These are phyloP conservation scores for Oxytropis ochrocephala DNA, from an alignment of 306 rosid species.

Conservation along the genomic window DNA sequence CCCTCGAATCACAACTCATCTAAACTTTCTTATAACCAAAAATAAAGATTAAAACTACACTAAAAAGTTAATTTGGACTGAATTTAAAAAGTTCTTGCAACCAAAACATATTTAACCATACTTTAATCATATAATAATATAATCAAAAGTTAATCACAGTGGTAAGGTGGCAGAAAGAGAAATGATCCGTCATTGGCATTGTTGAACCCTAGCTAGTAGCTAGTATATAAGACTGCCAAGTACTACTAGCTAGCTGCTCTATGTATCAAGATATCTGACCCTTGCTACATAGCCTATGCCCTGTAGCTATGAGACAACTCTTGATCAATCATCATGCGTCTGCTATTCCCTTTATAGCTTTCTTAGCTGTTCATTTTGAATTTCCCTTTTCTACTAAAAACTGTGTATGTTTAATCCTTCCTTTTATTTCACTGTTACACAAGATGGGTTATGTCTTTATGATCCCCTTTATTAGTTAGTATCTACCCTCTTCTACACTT, in stretches of 20 bases:
- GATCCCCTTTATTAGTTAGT: background rate
- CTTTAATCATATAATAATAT: too few species aligned
- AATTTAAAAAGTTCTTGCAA: too few species aligned
- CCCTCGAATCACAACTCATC: too few species aligned
- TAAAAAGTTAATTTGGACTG: too few species aligned
- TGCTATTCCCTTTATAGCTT: constrained; percentile 22
- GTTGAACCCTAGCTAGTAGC: background rate
- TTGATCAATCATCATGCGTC: constrained; percentile 29
- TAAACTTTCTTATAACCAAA: too few species aligned
- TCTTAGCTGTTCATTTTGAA: constrained; percentile 35
- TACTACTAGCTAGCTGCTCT: background rate
- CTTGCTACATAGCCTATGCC: constrained; percentile 6
- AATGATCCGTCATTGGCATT: too few species aligned
- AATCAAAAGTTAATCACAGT: too few species aligned
- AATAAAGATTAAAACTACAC: too few species aligned
- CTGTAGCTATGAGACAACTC: constrained; percentile 16
- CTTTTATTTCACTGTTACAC: constrained; percentile 34
- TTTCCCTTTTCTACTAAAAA: background rate
- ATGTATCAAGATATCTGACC: constrained; percentile 33
- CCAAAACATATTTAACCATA: too few species aligned
- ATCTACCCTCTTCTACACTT: constrained; percentile 1
- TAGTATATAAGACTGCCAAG: background rate
- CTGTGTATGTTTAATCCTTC: constrained; percentile 14
- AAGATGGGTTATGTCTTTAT: constrained; percentile 19
- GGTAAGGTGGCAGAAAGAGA: too few species aligned